Base-by-base conservation (phyloP, 1,284 basidiomycete species). In the Tremellales sp. region DNA sequence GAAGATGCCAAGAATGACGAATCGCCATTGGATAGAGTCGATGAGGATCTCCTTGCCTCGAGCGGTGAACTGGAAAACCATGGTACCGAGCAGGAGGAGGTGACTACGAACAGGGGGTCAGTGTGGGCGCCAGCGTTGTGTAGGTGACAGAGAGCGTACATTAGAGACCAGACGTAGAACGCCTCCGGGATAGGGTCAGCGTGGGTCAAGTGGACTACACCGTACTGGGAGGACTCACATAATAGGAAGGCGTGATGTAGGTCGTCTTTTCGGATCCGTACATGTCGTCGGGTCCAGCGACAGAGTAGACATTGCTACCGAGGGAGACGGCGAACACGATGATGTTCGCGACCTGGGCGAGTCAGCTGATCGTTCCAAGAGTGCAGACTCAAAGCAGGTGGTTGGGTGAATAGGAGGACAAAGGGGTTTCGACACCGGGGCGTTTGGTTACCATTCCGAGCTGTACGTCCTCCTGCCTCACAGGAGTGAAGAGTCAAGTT, bases 221-320 rank as follows among this genome's bases (percentile, higher is more conserved):
- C 44, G 13, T 21, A 50, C 82, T 78, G 74, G 87, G 39, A 43
- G 3, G 8, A 52, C 56, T 45, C 38, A 61, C 58, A 82, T 87
- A 94, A 26, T 85, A 82, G 19, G 87, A 87, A 27, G 92, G 91
- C 1, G 90, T 93, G 51, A 95, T 75, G 70, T 91, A 95, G 5
- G 90, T 93, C 38, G 64, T 63, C 48, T 68, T 63, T 37, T 54
- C 51, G 8, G 56, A 56, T 22, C 57, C 58, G 53, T 68, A 69
- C 47, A 83, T 78, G 60, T 81, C 81, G 36, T 79, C 76, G 0
- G 85, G 84, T 0, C 81, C 79, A 2, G 87, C 82, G 52, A 90
- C 79, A 36, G 83, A 83, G 77, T 92, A 94, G 45, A 90, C 78
- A 72, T 93, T 93, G 51, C 84, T 86, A 35, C 70, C 71, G 39